phyloP scores from a whole-genome alignment of 495 filamentous ascomycete genomes.

The Penicillium flavigenum region DNA sequence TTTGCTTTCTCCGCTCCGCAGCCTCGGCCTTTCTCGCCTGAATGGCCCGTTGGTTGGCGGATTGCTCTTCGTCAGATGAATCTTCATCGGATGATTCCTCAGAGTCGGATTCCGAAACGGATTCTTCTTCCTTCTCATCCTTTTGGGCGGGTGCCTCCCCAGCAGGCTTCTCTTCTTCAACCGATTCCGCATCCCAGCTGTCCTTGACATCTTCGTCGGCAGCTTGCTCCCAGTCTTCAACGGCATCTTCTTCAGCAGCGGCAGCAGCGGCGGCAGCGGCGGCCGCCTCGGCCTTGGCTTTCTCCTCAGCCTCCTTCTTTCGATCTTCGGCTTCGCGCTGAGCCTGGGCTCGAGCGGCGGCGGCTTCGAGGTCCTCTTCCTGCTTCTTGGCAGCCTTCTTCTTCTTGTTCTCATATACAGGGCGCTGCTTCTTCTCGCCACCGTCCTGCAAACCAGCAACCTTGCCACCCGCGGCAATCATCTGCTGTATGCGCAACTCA shows the following conservation, averaged over 20 bases:
- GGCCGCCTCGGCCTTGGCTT: conserved; percentile 59
- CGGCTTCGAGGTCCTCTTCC: conserved; percentile 69
- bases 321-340: conserved; percentile 66
- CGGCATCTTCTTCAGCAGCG: conserved; percentile 55
- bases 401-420: conserved; percentile 68
- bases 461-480: conserved; percentile 80
- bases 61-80: conserved; percentile 65
- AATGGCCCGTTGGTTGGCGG: conserved; percentile 65
- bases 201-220: conserved; percentile 84
- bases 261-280: conserved; percentile 46
- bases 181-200: conserved; percentile 87
- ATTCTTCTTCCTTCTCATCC: conserved; percentile 26
- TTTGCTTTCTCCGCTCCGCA: conserved; percentile 81
- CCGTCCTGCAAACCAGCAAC: conserved; percentile 69
- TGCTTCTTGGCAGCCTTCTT: conserved; percentile 74
- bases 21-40: conserved; percentile 81
- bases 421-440: conserved; percentile 71
- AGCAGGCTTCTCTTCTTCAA: conserved; percentile 58
- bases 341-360: conserved; percentile 59
- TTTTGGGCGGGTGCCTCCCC: conserved; percentile 27
- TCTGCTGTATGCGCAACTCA: conserved; percentile 87
- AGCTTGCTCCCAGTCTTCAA: conserved; percentile 88
- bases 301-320: conserved; percentile 63
- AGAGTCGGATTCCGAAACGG: conserved; percentile 38
- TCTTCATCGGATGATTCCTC: conserved; percentile 56